Conservation (phyloP, 73 alveolate species). For the Tetrahymena borealis region DNA sequence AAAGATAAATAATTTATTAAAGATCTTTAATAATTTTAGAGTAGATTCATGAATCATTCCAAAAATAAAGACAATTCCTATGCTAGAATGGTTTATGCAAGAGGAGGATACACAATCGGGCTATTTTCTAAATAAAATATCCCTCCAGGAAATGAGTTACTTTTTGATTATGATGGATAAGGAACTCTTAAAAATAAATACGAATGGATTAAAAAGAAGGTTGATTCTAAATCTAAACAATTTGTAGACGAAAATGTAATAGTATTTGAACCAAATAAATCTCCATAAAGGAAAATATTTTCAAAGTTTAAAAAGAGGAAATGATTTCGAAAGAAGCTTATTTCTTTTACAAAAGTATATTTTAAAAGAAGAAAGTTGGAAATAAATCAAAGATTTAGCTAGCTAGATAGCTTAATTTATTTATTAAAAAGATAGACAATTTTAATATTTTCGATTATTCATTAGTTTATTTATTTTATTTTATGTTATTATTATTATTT, state of each 20-base stretch:
- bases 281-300: not conserved
- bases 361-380: too few relatives aligned
- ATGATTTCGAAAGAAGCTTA: too few relatives aligned
- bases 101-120: not conserved
- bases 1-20: not conserved
- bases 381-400: too few relatives aligned
- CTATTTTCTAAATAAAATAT: not conserved
- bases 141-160: not conserved
- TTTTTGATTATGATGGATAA: not conserved
- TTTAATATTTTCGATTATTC: too few relatives aligned
- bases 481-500: too few relatives aligned
- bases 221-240: not conserved
- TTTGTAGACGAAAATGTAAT: not conserved
- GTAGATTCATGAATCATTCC: not conserved
- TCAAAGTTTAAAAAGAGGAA: not conserved
- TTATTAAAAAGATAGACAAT: too few relatives aligned
- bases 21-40: not conserved
- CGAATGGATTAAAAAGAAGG: not conserved
- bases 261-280: not conserved
- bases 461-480: too few relatives aligned
- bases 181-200: not conserved
- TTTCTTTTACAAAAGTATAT: too few relatives aligned
- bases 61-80: not conserved
- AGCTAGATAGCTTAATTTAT: too few relatives aligned
- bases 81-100: not conserved